Evolutionary conservation across 1,139 yeast genomes (phyloP), one percentile per base, ranked within the genome.

Genomic region (Taphrina flavorubra): DNA sequence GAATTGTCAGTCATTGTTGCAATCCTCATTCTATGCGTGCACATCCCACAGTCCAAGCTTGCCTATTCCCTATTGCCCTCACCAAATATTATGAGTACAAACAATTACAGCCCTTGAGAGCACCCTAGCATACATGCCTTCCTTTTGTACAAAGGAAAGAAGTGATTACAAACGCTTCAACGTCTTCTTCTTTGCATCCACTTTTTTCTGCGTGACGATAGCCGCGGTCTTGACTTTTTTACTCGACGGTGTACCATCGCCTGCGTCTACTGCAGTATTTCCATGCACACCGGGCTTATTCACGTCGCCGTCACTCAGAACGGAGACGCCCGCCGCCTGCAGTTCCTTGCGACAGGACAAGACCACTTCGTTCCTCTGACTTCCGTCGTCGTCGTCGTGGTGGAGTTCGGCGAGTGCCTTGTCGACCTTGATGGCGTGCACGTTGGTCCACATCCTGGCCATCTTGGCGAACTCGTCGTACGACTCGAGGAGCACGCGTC

Each of bases 401-500:
- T 39, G 36, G 31, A 58, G 31, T 20, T 58, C 62, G 14, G 25
- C 18, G 7, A 58, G 39, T 14, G 62, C 62, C 62, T 58, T 58
- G 62, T 58, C 53, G 20, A 31, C 53, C 40, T 70, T 71, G 37
- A 72, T 53, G 25, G 78, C 78, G 68, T 77, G 79, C 37, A 77
- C 76, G 40, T 68, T 68, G 4, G 79, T 76, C 78, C 77, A 76
- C 64, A 77, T 71, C 37, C 73, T 69, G 3, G 79, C 79, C 61
- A 72, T 75, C 11, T 73, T 71, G 58, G 73, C 77, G 64, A 75
- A 77, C 59, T 72, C 73, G 5, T 71, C 72, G 58, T 73, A 77
- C 69, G 77, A 76, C 49, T 77, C 78, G 51, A 77, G 74, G 51
- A 77, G 72, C 37, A 76, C 69, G 59, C 75, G 76, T 3, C 79